Base-by-base conservation (phyloP, 768 basidiomycete species). In the Lactarius vividus region DNA sequence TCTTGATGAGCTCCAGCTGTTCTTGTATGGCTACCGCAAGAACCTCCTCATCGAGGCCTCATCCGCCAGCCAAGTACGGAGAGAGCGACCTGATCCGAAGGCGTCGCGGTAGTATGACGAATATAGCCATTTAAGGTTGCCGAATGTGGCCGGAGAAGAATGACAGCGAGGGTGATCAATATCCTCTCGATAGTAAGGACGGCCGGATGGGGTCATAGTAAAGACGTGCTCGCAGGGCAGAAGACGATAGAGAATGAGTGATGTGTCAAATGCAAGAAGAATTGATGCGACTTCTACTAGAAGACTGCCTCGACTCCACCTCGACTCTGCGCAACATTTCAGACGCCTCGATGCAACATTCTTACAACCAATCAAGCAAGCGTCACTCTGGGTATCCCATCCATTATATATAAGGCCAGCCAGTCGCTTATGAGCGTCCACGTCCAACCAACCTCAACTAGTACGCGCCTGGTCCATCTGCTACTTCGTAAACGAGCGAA, bases 361-460 rank as follows among this genome's bases (percentile, higher is more conserved):
- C 35, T 10, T 2, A 35, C 35, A 35, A 35, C 31, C 31, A 31
- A 31, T 31, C 3, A 31, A 31, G 31, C 31, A 31, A 31, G 31
- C 31, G 31, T 31, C 31, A 31, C 31, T 35, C 11, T 35, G 35
- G 35, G 10, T 35, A 35, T 35, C 35, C 11, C 35, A 35, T 35
- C 35, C 35, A 11, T 35, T 1, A 11, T 11, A 35, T 35, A 35
- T 35, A 35, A 35, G 35, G 10, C 11, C 35, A 11, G 10, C 35
- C 1, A 10, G 35, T 35, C 35, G 11, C 11, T 2, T 11, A 35
- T 1, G 35, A 11, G 35, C 35, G 35, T 0, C 35, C 10, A 35
- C 11, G 10, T 11, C 84, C 83, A 59, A 84, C 35, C 35, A 35
- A 35, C 35, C 11, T 35, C 35, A 11, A 35, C 35, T 35, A 35